phyloP scores from a whole-genome alignment of 768 basidiomycete species.

The Hericium alpestre region DNA sequence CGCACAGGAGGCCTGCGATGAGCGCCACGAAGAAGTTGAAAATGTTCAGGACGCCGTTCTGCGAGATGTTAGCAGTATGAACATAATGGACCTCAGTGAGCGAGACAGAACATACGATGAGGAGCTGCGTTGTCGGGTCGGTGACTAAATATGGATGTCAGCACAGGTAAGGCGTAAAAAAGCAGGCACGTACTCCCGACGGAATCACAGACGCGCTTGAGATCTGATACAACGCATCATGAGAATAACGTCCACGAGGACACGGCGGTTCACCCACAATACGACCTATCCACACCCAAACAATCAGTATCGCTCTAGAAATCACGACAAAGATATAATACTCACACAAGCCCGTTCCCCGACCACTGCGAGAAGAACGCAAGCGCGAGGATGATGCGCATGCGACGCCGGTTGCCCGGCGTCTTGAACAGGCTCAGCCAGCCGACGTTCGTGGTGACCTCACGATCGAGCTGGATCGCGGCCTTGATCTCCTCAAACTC shows the following conservation, averaged over 20 bases:
- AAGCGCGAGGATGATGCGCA: slow-evolving; percentile 24
- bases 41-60: slow-evolving; percentile 4
- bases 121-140: neutral
- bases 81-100: slow-evolving; percentile 28
- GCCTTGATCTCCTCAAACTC: slow-evolving; percentile 28
- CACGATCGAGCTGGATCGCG: slow-evolving; percentile 22
- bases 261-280: neutral
- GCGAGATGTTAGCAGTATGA: slow-evolving; percentile 17
- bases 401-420: slow-evolving; percentile 22
- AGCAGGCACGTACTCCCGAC: neutral
- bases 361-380: slow-evolving; percentile 24
- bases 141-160: neutral
- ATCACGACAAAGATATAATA: neutral
- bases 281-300: neutral
- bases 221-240: neutral
- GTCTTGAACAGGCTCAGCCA: slow-evolving; percentile 22
- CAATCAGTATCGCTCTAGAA: neutral
- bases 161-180: neutral
- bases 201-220: neutral
- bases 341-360: slow-evolving; percentile 21
- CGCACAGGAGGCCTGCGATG: neutral
- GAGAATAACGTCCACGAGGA: no score
- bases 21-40: slow-evolving; percentile 2
- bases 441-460: slow-evolving; percentile 11
- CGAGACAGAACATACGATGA: neutral